Base-by-base conservation (phyloP, 805 yeast species). In the Candida verbasci region DNA sequence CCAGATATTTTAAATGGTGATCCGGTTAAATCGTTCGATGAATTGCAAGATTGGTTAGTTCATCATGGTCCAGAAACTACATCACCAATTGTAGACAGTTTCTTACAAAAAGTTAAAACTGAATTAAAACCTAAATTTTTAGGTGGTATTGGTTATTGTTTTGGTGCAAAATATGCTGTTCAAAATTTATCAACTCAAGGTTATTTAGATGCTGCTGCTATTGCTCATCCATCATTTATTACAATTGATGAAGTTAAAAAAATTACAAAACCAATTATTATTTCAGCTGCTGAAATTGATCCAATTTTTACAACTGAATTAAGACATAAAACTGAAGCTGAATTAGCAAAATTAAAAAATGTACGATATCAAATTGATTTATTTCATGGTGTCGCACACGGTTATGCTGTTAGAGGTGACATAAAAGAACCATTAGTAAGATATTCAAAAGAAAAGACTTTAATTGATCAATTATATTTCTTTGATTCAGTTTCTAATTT, bases 211-310 rank as follows among this genome's bases (percentile, higher is more conserved):
- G 62, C 70, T 12, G 86, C 75, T 49, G 94, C 91, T 11, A 59
- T 76, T 44, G 93, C 93, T 7, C 97, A 89, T 60, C 96, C 97
- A 5, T 82, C 94, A 2, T 72, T 82, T 42, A 80, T 85, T 11
- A 42, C 69, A 9, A 69, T 71, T 23, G 88, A 78, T 25, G 94
- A 84, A 51, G 69, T 86, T 32, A 74, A 68, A 35, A 72, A 64
- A 1, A 56, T 89, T 47, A 35, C 49, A 1, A 53, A 53, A 33
- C 95, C 95, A 15, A 29, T 89, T 20, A 46, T 80, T 44, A 79
- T 88, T 45, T 69, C 85, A 15, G 85, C 85, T 38, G 94, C 95
- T 33, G 86, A 85, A 62, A 57, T 44, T 12, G 97, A 89, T 56
- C 35, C 50, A 0, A 62, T 72, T 34, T 89, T 81, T 72, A 53